phyloP scores from a whole-genome alignment of 768 basidiomycete species.

The Epithele typhae region DNA sequence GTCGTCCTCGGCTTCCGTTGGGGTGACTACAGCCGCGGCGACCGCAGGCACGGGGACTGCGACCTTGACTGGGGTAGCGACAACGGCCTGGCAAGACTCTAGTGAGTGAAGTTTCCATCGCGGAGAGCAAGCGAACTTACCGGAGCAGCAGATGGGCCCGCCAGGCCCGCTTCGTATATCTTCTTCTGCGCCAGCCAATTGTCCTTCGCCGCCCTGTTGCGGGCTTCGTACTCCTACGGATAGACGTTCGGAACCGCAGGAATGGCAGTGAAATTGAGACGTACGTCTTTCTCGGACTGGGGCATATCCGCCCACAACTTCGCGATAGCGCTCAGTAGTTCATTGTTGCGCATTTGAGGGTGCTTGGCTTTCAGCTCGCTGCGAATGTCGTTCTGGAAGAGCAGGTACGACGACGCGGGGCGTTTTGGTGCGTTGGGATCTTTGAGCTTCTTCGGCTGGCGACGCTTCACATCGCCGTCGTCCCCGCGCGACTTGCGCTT shows the following conservation, averaged over 20 bases:
- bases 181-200: slow-evolving; percentile 60
- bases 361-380: slow-evolving; percentile 61
- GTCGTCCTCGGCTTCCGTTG: slow-evolving; percentile 13
- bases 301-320: slow-evolving; percentile 70
- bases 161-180: slow-evolving; percentile 55
- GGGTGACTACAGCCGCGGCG: not conserved
- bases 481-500: slow-evolving; percentile 17
- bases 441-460: slow-evolving; percentile 62
- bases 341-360: slow-evolving; percentile 63
- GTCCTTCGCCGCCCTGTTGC: slow-evolving; percentile 56
- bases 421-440: slow-evolving; percentile 96
- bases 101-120: not conserved
- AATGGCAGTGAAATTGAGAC: slow-evolving; percentile 24
- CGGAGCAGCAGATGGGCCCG: slow-evolving; percentile 32
- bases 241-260: slow-evolving; percentile 1
- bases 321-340: slow-evolving; percentile 68
- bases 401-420: slow-evolving; percentile 87
- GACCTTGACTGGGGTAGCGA: too few relatives aligned
- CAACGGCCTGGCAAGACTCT: not conserved
- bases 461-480: slow-evolving; percentile 34
- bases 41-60: not conserved
- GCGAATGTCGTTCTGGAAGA: slow-evolving; percentile 92
- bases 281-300: slow-evolving; percentile 68
- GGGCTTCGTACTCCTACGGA: slow-evolving; percentile 46
- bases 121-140: not conserved